Base-by-base conservation (phyloP, 2,329 filamentous ascomycete genomes). In the Aplosporella prunicola region DNA sequence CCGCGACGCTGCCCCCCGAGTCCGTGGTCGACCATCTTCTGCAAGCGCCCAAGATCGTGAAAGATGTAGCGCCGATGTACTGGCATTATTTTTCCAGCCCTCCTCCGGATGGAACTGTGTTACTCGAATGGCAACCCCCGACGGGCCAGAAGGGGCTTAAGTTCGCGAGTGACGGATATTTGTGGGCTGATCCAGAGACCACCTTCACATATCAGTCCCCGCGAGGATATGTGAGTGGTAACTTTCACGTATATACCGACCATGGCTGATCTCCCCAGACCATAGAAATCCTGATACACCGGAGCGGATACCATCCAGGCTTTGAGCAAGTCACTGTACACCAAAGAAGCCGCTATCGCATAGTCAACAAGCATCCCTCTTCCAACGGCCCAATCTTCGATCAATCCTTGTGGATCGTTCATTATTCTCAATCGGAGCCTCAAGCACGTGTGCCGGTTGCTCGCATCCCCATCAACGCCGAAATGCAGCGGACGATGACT, bases 71-170 rank as follows among this genome's bases (percentile, higher is more conserved):
- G 32, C 77, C 89, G 3, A 88, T 98, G 71, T 84, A 81, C 62
- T 98, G 89, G 89, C 88, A 82, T 30, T 94, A 89, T 58, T 75
- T 96, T 40, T 78, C 91, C 50, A 74, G 78, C 36, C 89, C 89
- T 9, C 72, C 59, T 11, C 49, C 72, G 35, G 85, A 93, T 60
- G 87, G 87, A 39, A 81, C 80, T 7, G 74, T 94, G 29, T 75
- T 91, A 55, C 69, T 96, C 45, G 82, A 82, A 35, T 96, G 89
- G 89, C 87, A 95, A 58, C 82, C 89, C 2, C 68, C 82, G 35
- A 52, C 52, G 35, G 72, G 79, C 50, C 74, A 79, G 41, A 61
- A 83, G 39, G 76, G 75, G 4, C 78, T 74, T 2, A 80, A 78
- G 50, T 93, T 88, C 55, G 80, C 89, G 7, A 93, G 82, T 23